phyloP scores from a whole-genome alignment of 2,329 filamentous ascomycete species.

The Aspergillus amoenus region DNA sequence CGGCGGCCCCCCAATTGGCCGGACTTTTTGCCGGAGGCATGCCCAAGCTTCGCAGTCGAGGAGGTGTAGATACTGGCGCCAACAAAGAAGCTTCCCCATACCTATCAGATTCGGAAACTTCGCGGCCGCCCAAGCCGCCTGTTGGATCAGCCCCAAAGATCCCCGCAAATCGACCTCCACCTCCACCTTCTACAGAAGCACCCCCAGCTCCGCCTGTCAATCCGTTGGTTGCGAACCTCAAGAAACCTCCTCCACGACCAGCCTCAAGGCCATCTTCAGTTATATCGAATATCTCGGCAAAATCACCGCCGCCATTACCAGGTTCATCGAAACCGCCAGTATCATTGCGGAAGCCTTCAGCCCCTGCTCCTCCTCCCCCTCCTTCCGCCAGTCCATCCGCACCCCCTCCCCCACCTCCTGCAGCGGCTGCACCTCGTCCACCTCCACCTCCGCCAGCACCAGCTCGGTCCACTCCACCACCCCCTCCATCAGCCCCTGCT shows the following conservation, averaged over 20 bases:
- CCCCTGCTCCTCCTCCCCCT: constrained; percentile 46
- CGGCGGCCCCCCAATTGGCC: constrained; percentile 74
- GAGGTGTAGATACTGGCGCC: constrained; percentile 74
- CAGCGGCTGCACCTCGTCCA: constrained; percentile 42
- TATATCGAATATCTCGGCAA: constrained; percentile 52
- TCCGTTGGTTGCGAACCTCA: constrained; percentile 54
- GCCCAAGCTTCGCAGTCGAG: constrained; percentile 90
- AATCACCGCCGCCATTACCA: constrained; percentile 68
- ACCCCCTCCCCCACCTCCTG: constrained; percentile 43
- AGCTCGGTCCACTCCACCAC: constrained; percentile 50
- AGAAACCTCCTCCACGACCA: constrained; percentile 56
- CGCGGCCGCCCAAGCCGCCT: constrained; percentile 37
- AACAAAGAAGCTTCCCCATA: constrained; percentile 67
- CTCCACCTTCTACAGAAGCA: constrained; percentile 50
- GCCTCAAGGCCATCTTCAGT: constrained; percentile 60
- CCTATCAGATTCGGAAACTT: constrained; percentile 72
- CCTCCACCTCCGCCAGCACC: constrained; percentile 43
- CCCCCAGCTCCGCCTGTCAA: constrained; percentile 54
- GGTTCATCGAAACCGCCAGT: constrained; percentile 50
- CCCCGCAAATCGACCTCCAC: constrained; percentile 53
- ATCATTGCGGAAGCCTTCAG: constrained; percentile 57
- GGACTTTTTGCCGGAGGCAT: constrained; percentile 92
- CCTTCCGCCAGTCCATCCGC: constrained; percentile 45
- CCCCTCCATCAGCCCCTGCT: constrained; percentile 37
- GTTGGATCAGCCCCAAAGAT: constrained; percentile 41